Evolutionary conservation across 2,329 filamentous ascomycete genomes (phyloP).

Genomic region (Fonsecaea erecta): DNA sequence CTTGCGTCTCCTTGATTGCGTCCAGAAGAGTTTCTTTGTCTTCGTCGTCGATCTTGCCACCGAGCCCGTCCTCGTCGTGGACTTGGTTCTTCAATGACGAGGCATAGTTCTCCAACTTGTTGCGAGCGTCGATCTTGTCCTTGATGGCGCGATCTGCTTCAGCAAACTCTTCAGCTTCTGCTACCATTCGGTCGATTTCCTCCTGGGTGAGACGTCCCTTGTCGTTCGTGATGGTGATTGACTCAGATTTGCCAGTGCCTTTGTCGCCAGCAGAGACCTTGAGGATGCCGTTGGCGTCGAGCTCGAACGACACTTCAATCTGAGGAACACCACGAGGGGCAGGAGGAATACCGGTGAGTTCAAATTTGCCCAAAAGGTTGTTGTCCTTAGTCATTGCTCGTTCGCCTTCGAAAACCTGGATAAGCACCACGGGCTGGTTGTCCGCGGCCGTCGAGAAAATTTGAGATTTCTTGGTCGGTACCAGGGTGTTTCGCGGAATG

Average conservation of each 20-base stretch:
- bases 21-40: slow-evolving; percentile 97
- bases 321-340: slow-evolving; percentile 95
- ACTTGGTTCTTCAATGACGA: slow-evolving; percentile 99
- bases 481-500: slow-evolving; percentile 91
- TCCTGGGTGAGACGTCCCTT: slow-evolving; percentile 96
- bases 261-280: slow-evolving; percentile 96
- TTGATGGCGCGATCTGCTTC: slow-evolving; percentile 99
- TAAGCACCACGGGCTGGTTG: slow-evolving; percentile 93
- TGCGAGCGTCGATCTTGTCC: slow-evolving; percentile 94
- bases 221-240: slow-evolving; percentile 99
- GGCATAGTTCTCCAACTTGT: slow-evolving; percentile 97
- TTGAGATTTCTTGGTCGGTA: slow-evolving; percentile 95
- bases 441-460: slow-evolving; percentile 97
- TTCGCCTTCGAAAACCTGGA: slow-evolving; percentile 95
- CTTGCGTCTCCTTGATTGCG: slow-evolving; percentile 93
- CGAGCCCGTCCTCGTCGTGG: slow-evolving; percentile 93
- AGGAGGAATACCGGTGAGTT: slow-evolving; percentile 92
- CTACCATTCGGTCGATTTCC: slow-evolving; percentile 99
- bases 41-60: slow-evolving; percentile 97
- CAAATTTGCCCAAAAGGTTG: slow-evolving; percentile 97
- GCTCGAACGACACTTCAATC: slow-evolving; percentile 97
- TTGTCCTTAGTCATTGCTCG: slow-evolving; percentile 94
- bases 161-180: slow-evolving; percentile 96
- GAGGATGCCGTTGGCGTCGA: slow-evolving; percentile 97
- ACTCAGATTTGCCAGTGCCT: slow-evolving; percentile 96